Conservation (phyloP, 257 asterid genomes). For the Ballota nigra region DNA sequence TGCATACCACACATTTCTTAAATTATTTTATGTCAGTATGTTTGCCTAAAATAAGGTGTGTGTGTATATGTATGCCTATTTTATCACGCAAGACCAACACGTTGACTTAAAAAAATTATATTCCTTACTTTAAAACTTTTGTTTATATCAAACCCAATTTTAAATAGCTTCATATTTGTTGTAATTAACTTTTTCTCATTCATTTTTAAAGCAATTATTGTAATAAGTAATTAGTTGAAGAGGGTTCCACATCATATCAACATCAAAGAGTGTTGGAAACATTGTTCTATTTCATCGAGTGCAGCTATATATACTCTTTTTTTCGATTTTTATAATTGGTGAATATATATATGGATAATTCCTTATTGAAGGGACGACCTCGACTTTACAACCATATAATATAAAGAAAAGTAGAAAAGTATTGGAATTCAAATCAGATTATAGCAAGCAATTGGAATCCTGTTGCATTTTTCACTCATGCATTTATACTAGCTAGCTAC, state of each 20-base stretch:
- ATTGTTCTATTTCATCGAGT: not conserved
- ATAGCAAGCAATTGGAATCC: slow-evolving; percentile 9
- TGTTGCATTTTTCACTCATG: slow-evolving; percentile 1
- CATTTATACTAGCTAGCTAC: not conserved
- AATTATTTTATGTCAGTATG: no score
- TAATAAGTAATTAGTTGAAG: not conserved
- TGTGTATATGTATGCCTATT: no score
- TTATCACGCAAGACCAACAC: no score
- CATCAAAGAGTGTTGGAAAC: not conserved
- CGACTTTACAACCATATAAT: not conserved
- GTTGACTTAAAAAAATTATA: no score
- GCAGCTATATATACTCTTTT: not conserved
- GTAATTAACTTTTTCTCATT: no score
- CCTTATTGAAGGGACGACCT: not conserved
- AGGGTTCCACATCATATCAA: not conserved
- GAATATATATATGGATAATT: slow-evolving; percentile 19
- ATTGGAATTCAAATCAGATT: not conserved
- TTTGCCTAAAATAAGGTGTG: no score
- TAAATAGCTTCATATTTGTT: not conserved
- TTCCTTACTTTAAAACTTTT: no score
- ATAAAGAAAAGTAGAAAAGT: slow-evolving; percentile 1
- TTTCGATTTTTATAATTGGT: not conserved
- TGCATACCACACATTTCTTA: no score
- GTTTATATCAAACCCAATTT: no score
- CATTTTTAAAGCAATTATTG: not conserved